Conservation (phyloP, 768 basidiomycete genomes). For the Clavulina sp. region DNA sequence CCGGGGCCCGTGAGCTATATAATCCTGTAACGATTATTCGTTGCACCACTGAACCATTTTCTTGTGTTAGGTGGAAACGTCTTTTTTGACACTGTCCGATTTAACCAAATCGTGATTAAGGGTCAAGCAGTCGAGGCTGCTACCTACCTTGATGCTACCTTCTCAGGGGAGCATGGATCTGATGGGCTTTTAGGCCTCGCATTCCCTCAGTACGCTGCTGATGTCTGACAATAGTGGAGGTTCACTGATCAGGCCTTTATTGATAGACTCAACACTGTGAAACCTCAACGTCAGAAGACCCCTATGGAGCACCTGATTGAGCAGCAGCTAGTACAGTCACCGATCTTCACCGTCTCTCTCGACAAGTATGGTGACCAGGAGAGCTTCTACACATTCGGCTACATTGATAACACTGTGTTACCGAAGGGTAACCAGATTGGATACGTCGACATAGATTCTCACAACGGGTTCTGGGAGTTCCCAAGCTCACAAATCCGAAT, state of each 20-base stretch:
- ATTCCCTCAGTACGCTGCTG: conserved; percentile 1
- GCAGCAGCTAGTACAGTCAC: conserved; percentile 2
- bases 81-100: conserved; percentile 3
- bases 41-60: not conserved
- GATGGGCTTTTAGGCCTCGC: conserved; percentile 8
- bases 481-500: not conserved
- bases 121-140: conserved; percentile 7
- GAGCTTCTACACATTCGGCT: conserved; percentile 9
- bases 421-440: not conserved
- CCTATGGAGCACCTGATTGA: conserved; percentile 8
- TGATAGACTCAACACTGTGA: not conserved
- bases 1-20: not conserved
- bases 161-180: conserved; percentile 1
- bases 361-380: conserved; percentile 5
- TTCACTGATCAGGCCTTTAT: not conserved
- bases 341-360: conserved; percentile 9
- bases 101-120: conserved; percentile 2
- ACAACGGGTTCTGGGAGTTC: conserved; percentile 8
- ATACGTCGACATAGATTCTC: conserved; percentile 1
- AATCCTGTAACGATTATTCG: not conserved
- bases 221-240: not conserved
- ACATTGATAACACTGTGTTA: not conserved
- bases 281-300: conserved; percentile 1
- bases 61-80: conserved; percentile 1
- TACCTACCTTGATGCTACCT: not conserved